These are phyloP conservation scores for Astrocystis sublimbata DNA, from an alignment of 495 filamentous ascomycete genomes.

Conservation along the genomic window DNA sequence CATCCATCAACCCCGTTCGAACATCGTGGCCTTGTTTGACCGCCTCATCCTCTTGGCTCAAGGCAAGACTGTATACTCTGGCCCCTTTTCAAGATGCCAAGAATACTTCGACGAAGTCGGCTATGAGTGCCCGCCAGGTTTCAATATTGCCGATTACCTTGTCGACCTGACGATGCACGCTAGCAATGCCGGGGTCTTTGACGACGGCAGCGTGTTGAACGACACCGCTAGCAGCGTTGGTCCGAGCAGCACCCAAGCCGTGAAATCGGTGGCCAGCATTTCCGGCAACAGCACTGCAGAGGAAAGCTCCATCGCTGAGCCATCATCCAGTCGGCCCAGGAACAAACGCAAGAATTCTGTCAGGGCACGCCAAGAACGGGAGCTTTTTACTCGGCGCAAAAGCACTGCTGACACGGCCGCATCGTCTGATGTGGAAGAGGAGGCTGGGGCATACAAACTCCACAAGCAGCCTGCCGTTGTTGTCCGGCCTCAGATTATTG, in stretches of 20 bases:
- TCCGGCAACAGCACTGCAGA: conserved; percentile 67
- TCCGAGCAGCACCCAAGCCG: conserved; percentile 85
- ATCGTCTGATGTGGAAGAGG: conserved; percentile 64
- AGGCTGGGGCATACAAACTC: conserved; percentile 60
- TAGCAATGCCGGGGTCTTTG: conserved; percentile 38
- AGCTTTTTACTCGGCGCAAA: conserved; percentile 85
- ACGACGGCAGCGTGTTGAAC: conserved; percentile 57
- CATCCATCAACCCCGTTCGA: conserved; percentile 98
- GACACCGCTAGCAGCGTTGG: conserved; percentile 67
- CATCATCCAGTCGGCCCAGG: conserved; percentile 59
- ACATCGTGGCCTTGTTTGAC: conserved; percentile 98
- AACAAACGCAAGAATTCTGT: conserved; percentile 71
- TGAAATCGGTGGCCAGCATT: conserved; percentile 85
- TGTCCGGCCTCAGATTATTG: conserved; percentile 62
- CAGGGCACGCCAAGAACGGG: conserved; percentile 78
- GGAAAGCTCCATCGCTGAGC: conserved; percentile 47
- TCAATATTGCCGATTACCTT: conserved; percentile 98
- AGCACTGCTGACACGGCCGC: conserved; percentile 64
- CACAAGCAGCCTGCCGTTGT: conserved; percentile 62
- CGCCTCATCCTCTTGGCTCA: conserved; percentile 86
- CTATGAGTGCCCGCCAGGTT: conserved; percentile 89
- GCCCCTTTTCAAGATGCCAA: conserved; percentile 85
- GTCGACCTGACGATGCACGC: conserved; percentile 98
- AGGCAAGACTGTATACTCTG: conserved; percentile 90
- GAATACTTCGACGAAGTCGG: conserved; percentile 89